Conservation (phyloP, 805 yeast species). For the Saturnispora ahearnii region DNA sequence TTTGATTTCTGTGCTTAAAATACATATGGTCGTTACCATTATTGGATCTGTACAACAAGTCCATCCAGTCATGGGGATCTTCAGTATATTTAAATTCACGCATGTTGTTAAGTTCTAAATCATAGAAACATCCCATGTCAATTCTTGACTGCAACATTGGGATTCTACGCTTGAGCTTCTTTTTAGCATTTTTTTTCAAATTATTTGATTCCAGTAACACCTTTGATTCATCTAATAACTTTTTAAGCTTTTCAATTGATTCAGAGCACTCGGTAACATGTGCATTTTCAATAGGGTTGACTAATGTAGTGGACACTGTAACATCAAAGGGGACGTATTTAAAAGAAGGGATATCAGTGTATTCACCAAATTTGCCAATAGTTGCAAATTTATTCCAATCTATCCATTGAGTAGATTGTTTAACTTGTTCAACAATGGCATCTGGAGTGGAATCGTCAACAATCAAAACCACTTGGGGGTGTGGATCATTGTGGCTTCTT, state of each 20-base stretch:
- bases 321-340: constrained; percentile 19
- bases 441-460: constrained; percentile 29
- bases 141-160: constrained; percentile 5
- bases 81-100: constrained; percentile 19
- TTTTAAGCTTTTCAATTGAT: not conserved
- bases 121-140: not conserved
- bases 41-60: constrained; percentile 15
- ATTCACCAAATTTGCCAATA: constrained; percentile 20
- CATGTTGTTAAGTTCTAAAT: constrained; percentile 20
- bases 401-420: constrained; percentile 41
- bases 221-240: constrained; percentile 1
- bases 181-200: constrained; percentile 10
- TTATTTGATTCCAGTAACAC: not conserved
- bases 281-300: constrained; percentile 12
- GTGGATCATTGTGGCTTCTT: constrained; percentile 25
- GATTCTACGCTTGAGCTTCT: constrained; percentile 11
- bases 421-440: constrained; percentile 42
- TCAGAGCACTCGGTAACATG: not conserved
- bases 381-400: constrained; percentile 26
- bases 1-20: constrained; percentile 19
- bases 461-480: constrained; percentile 25
- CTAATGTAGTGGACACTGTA: constrained; percentile 19
- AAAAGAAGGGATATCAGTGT: constrained; percentile 16
- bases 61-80: constrained; percentile 16
- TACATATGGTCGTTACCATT: constrained; percentile 19